Evolutionary conservation across 768 basidiomycete species (phyloP), one percentile per base, ranked within the genome.

Genomic region (Lenzites betulinus): DNA sequence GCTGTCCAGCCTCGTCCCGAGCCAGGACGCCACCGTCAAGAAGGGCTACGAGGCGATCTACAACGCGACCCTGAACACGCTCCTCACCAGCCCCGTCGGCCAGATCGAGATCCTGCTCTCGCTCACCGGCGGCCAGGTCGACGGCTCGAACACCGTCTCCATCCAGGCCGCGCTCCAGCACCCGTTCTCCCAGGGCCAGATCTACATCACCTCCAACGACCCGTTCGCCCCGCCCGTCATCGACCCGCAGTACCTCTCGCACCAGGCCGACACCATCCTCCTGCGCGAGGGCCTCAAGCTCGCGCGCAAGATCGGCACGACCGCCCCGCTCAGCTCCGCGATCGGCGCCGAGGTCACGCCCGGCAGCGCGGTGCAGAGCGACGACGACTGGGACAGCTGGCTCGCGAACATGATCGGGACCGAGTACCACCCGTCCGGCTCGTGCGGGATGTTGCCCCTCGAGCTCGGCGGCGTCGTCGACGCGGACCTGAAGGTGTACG

Each of bases 151-250:
- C 57, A 73, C 71, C 25, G 74, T 88, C 48, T 77, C 78, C 5
- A 77, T 91, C 54, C 89, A 90, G 67, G 82, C 83, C 7, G 88
- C 85, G 0, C 69, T 88, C 13, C 88, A 89, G 69, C 85, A 85
- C 65, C 84, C 87, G 1, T 76, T 84, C 68, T 86, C 82, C 74
- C 80, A 84, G 51, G 89, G 89, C n/a, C 79, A 77, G 6, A 67
- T 90, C 28, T 82, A 81, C 59, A 84, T 90, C 74, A 85, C 79
- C 67, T 81, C 83, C 3, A 75, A 78, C 16, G 79, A 82, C 58
- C 75, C 84, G 1, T 91, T 90, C 72, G 81, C 83, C 58, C 65
- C 75, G 23, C 86, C 87, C 6, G 69, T 79, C 46, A 84, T 90
- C 68, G 85, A 90, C 71, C 89, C 89, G 4, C 73, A 80, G 60